Base-by-base conservation (phyloP, 139 green algal species). In the Chlamydomonas schloesseri region DNA sequence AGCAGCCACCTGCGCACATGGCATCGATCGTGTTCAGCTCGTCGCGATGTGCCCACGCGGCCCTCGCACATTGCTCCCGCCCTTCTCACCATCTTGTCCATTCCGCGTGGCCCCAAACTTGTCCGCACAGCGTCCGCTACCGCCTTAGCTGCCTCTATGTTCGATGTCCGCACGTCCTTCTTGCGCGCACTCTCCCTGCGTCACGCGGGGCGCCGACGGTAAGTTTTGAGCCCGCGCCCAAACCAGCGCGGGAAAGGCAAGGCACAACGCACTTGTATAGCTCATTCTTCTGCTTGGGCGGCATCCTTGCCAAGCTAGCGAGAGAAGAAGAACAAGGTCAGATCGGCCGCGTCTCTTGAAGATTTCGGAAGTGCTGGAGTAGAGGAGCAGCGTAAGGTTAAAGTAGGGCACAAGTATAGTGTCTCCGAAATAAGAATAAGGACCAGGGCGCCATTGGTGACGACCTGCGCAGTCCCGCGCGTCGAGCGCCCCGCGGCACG, bases 121-220 rank as follows among this genome's bases (percentile, higher is more conserved):
- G 98, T 99, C 15, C 98, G 92, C 26, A 99, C 94, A 33, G 97
- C 97, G 89, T 99, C 98, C 33, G 98, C 97, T 9, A 99, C 95
- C 21, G 97, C 96, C 86, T 99, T 99, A 18, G 98, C 98, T n/a
- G 97, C 95, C 88, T 98, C 94, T 55, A 99, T 99, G 90, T 99
- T 99, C 46, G 92, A 91, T 0, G 94, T 93, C 3, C 98, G 93
- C 1, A 99, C 96, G 93, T 99, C 97, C 86, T 98, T 96, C 86
- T 97, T 97, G 88, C 96, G 96, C 2, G 96, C 87, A 26, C 89
- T 95, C 64, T 98, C 94, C 88, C 96, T 98, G 93, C 50, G 64
- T 34, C 78, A 84, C 78, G 67, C 79, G 67, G 47, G 67, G 57
- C 65, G 71, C 23, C 46, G 29, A 68, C 71, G 37, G n/a, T 71